Evolutionary conservation across 352 stramenopile species (phyloP).

Genomic region (Pythium monospermum): DNA sequence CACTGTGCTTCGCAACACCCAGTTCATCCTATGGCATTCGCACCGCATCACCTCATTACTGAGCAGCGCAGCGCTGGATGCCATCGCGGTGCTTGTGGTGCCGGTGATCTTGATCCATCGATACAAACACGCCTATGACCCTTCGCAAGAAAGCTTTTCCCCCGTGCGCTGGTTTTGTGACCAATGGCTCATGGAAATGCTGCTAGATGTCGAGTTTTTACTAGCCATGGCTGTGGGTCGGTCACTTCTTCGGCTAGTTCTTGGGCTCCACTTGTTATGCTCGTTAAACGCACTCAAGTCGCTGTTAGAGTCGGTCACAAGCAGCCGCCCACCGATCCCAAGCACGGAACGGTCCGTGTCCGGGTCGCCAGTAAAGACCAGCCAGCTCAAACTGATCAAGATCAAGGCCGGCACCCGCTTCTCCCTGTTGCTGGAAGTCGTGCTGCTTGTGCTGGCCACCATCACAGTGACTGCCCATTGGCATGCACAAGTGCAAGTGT

Average conservation of each 20-base stretch:
- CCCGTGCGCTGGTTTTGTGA: conserved; percentile 3
- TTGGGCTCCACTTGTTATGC: conserved; percentile 14
- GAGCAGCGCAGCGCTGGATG: conserved; percentile 12
- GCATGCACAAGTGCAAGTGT: neutral
- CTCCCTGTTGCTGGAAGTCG: conserved; percentile 4
- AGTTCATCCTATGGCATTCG: conserved; percentile 20
- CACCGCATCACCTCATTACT: conserved; percentile 16
- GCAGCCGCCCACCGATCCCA: conserved; percentile 13
- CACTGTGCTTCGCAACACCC: conserved; percentile 10
- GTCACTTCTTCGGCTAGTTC: neutral
- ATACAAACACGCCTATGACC: conserved; percentile 9
- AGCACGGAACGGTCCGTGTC: conserved; percentile 18
- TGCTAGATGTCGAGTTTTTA: conserved; percentile 14
- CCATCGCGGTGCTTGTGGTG: conserved; percentile 10
- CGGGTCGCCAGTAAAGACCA: conserved; percentile 1
- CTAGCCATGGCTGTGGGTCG: conserved; percentile 4
- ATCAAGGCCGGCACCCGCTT: conserved; percentile 10
- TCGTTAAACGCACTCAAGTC: conserved; percentile 22
- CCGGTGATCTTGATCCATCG: conserved; percentile 4
- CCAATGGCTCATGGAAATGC: conserved; percentile 14
- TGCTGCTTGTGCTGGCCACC: conserved; percentile 5
- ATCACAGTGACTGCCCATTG: conserved; percentile 2
- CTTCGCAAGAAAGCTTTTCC: neutral
- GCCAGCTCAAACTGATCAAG: neutral
- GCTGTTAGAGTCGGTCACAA: conserved; percentile 19